Base-by-base conservation (phyloP, 768 basidiomycete species). In the Suillus paluster region DNA sequence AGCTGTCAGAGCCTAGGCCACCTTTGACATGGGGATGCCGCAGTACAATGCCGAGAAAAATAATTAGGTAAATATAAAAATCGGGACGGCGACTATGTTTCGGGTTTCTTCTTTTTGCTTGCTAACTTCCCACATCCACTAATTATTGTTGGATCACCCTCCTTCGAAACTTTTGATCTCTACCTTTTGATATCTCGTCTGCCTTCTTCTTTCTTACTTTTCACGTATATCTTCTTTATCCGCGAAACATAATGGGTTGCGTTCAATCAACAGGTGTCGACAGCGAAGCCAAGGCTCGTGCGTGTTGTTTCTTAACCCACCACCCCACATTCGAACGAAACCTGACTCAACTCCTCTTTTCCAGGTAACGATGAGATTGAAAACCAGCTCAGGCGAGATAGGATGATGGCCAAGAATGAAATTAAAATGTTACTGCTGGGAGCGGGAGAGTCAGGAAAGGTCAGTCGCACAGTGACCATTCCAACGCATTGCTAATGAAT, bases 381-480 rank as follows among this genome's bases (percentile, higher is more conserved):
- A 81, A 90, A 79, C 77, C 95, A 97, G 77, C 86, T 97, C 67
- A 94, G 91, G 82, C 82, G 88, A 69, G 95, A 97, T 79, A 80
- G 90, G 48, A 85, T 92, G 81, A 87, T 90, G 84, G 89, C 90
- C 46, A 94, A 93, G 83, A 95, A 95, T 69, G 94, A 95, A 76
- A 94, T 96, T 72, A 96, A 98, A 81, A 97, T 98, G 95, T 74
- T 98, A 64, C 75, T 99, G 62, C 83, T 99, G 30, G 97, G 97
- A 61, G 95, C 97, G 62, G 95, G 97, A 78, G 95, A 97, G 83
- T 95, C 94, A 58, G 96, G 96, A 70, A 97, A 98, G 86, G 91
- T 91, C 52, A 15, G 81, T 77, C 11, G 0, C 12, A 10, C 53
- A 11, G 42, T 36, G 52, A 34, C 33, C 53, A 11, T 14, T 6